phyloP scores from a whole-genome alignment of 805 yeast genomes.

The Grigorovia yakushimaensis region DNA sequence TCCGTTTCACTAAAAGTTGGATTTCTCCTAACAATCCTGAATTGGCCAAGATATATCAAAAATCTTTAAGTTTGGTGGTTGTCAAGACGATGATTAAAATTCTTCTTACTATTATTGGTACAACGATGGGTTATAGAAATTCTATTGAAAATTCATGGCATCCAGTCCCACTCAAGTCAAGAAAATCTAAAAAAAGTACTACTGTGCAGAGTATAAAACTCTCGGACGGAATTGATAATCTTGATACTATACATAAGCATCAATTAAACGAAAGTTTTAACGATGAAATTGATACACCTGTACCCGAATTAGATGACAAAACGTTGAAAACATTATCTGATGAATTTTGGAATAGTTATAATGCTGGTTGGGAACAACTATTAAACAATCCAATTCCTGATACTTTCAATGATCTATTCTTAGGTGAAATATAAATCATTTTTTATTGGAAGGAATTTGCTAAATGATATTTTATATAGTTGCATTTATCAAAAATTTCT shows the following conservation, averaged over 20 bases:
- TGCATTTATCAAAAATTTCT: no score
- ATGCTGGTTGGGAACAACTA: conserved; percentile 12
- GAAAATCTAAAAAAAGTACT: no score
- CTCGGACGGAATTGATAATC: no score
- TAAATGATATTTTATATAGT: no score
- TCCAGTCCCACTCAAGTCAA: background rate
- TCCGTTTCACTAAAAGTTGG: background rate
- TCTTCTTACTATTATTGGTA: conserved; percentile 12
- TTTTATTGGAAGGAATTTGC: no score
- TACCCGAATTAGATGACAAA: background rate
- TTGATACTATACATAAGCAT: no score
- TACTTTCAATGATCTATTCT: background rate
- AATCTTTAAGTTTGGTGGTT: conserved; percentile 8
- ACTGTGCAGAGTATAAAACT: no score
- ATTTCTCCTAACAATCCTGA: conserved; percentile 2
- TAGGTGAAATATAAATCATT: no score
- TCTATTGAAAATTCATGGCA: conserved; percentile 12
- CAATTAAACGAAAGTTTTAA: no score
- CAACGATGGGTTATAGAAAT: conserved; percentile 14
- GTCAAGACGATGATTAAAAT: conserved; percentile 9
- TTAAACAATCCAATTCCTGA: conserved; percentile 1
- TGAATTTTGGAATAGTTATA: conserved; percentile 16
- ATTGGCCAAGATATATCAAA: conserved; percentile 5
- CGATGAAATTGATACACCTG: background rate
- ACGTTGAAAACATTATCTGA: conserved; percentile 8